Conservation (phyloP, 2,329 filamentous ascomycete genomes). For the Huntiella bhutanensis region DNA sequence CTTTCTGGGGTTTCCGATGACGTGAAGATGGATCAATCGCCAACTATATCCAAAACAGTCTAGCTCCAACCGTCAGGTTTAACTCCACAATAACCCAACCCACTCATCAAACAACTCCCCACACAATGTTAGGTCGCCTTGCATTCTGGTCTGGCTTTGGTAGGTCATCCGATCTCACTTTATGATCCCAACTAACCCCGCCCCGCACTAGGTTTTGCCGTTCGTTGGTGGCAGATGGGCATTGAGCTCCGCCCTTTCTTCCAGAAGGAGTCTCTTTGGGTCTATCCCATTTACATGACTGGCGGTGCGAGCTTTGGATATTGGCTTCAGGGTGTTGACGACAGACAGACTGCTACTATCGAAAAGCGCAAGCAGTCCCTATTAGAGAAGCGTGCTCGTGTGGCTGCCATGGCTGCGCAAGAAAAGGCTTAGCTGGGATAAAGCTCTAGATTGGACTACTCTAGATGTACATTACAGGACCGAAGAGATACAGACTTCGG, state of each 20-base stretch:
- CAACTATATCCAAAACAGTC: background rate
- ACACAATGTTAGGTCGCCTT: slow-evolving; percentile 42
- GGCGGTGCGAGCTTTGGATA: slow-evolving; percentile 87
- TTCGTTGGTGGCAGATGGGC: slow-evolving; percentile 89
- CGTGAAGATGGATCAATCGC: no score
- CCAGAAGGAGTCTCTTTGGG: slow-evolving; percentile 67
- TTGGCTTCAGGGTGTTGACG: slow-evolving; percentile 84
- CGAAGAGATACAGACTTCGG: slow-evolving; percentile 2
- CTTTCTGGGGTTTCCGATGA: no score
- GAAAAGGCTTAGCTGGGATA: slow-evolving; percentile 12
- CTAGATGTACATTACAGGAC: background rate
- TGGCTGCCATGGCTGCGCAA: slow-evolving; percentile 22
- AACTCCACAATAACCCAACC: background rate
- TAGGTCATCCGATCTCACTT: slow-evolving; percentile 27
- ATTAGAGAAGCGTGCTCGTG: slow-evolving; percentile 74
- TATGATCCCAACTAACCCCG: background rate
- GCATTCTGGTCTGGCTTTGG: slow-evolving; percentile 85
- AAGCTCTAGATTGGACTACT: background rate
- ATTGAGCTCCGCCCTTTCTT: slow-evolving; percentile 97
- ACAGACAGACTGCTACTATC: slow-evolving; percentile 59
- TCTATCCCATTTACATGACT: slow-evolving; percentile 73
- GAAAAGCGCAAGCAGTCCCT: slow-evolving; percentile 60
- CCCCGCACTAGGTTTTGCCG: slow-evolving; percentile 53
- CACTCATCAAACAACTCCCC: slow-evolving; percentile 4
- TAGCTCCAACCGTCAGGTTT: background rate